Evolutionary conservation across 805 yeast genomes (phyloP), one percentile per base, ranked within the genome.

Genomic region (Pichia phayaonensis): DNA sequence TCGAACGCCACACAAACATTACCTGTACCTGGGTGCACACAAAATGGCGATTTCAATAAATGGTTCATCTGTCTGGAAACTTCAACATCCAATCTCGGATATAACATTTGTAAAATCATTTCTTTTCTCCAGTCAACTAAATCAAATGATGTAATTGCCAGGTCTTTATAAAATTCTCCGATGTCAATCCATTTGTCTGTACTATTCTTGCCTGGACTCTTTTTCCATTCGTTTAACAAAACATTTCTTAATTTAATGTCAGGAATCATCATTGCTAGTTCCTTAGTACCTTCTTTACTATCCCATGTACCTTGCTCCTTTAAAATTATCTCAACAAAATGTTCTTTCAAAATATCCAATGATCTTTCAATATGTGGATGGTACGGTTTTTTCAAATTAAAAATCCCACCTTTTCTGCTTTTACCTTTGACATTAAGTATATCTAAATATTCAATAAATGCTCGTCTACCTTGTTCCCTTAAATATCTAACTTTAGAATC

Each of bases 1-100:
- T 79, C 81, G 55, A 80, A 84, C 0, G 98, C 97, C 8, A 94
- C 96, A 78, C 98, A 94, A 3, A 94, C 86, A 60, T 87, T 85
- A 8, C 97, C 97, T 0, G 99, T 94, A 2, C 89, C 83, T 2
- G 99, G 99, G 66, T 94, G 99, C 42, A 94, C 83, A 71, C 98
- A 92, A 65, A 94, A 94, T 18, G 99, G 99, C 1, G 97, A 86
- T 64, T 94, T 94, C 59, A 94, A 76, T 68, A 94, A 81, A 72
- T 94, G 99, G 69, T 83, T 88, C 61, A 90, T 74, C 64, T 86
- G 94, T 57, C 84, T 78, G 8, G 98, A 86, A 36, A 94, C 99
- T 66, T 90, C 95, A 45, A 86, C 82, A 77, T 94, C 99, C 54
- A 94, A 74, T 60, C 96, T 77, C 42, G 99, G 99, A 66, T 92